Evolutionary conservation across 2,329 filamentous ascomycete species (phyloP), one percentile per base, ranked within the genome.

Genomic region (Fusarium sororula): DNA sequence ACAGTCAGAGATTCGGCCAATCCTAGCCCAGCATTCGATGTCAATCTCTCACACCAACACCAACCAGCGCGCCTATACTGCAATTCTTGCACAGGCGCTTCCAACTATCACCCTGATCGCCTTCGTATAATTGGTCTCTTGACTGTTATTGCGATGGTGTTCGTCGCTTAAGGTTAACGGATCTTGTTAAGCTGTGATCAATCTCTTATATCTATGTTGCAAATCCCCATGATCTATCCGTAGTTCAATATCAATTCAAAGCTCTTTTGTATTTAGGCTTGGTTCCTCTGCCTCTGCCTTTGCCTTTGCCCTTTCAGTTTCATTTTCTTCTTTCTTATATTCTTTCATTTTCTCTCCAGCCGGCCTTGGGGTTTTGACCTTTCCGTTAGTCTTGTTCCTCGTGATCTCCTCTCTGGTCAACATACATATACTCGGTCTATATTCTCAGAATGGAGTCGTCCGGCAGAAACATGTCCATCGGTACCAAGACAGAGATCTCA

Each of bases 401-500:
- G 41, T 48, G 41, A 47, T 55, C 48, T 35, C 59, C n/a, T 58
- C 41, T 39, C 35, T 32, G 22, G 47, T 18, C 59, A 51, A 54
- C 24, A n/a, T 41, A 26, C 48, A 58, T 32, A n/a, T 41, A 28
- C 28, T 41, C 57, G 45, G 37, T 66, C 61, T 54, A 48, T 38
- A 45, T 37, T 24, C 47, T 54, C 45, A 60, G 28, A 41, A 75
- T 74, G 72, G 68, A 75, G 47, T 54, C 63, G 24, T 56, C 59
- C 17, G 35, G 65, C 56, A 62, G 55, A 62, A 77, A 70, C 47
- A 79, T 80, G 70, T 77, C 78, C 37, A 74, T 75, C 47, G 76
- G 75, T 30, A 74, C 79, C 50, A 87, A 87, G 76, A 82, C 80
- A 56, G 80, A 83, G 63, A 75, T 81, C 45, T 83, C 84, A 41